phyloP scores from a whole-genome alignment of 495 filamentous ascomycete genomes.

The Chaetomidium leptoderma region DNA sequence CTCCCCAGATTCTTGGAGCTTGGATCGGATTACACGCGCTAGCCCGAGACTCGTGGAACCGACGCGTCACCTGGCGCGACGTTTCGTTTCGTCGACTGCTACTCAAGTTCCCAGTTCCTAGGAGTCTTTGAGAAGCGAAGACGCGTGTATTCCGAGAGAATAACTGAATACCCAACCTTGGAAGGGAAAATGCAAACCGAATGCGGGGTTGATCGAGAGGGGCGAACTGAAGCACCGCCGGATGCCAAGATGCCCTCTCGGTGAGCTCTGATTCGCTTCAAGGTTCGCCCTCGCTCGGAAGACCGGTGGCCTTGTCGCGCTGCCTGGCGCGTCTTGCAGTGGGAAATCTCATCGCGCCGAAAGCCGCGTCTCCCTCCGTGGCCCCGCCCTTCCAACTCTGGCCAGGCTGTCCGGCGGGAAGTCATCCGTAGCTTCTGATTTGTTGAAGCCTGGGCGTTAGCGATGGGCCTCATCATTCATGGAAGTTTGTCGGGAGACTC shows the following conservation, averaged over 20 bases:
- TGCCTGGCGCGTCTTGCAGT: not conserved
- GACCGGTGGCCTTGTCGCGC: not conserved
- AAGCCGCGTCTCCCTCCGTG: not conserved
- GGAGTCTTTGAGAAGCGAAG: not conserved
- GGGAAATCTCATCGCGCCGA: not conserved
- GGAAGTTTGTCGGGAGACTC: slow-evolving; percentile 2
- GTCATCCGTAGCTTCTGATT: not conserved
- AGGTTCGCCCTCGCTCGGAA: slow-evolving; percentile 4
- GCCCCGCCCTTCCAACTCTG: not conserved
- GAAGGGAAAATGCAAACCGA: not conserved
- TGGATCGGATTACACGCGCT: slow-evolving; percentile 1
- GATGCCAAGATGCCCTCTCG: not conserved
- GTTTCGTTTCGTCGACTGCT: slow-evolving; percentile 10
- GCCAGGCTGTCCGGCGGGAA: not conserved
- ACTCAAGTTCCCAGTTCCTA: not conserved
- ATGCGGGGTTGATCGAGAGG: no score
- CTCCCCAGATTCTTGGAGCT: slow-evolving; percentile 24
- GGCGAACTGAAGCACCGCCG: not conserved
- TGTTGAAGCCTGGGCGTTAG: not conserved
- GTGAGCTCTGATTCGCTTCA: slow-evolving; percentile 8
- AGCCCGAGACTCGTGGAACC: slow-evolving; percentile 15
- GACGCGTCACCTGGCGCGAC: slow-evolving; percentile 28
- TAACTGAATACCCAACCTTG: no score
- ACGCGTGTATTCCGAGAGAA: no score
- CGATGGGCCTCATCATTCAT: no score